Evolutionary conservation across 345 rosid species (phyloP), one percentile per base, ranked within the genome.

Genomic region (Aegle marmelos): DNA sequence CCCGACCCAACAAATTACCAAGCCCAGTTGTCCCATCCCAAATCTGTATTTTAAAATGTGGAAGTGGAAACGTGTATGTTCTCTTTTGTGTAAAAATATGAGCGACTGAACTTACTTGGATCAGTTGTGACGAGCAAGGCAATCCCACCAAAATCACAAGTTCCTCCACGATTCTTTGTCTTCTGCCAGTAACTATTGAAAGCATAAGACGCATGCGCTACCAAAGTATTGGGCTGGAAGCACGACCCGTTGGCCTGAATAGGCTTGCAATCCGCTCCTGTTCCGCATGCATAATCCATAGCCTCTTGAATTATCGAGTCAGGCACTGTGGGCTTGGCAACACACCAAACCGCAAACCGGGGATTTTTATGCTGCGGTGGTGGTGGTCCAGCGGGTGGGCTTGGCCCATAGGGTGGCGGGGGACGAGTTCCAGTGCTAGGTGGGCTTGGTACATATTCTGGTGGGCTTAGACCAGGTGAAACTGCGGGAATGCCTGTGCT

Each of bases 171-270:
- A 7, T 6, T 64, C 75, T 85, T 86, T 0, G 64, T 45, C n/a
- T 48, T 78, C 76, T 86, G 89, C 89, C 89, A 88, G 79, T 85
- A 85, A 74, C 84, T 86, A 64, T 88, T 88, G 75, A 88, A 85
- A 58, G 91, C 91, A 67, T 50, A 88, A 0, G 89, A 86, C 54
- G 89, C 86, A 74, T 86, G 89, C 0, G 87, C 70, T 9, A 83
- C 16, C 69, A 83, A 19, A 5, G 87, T 88, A 30, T 86, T 78
- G 73, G 91, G 91, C 54, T 76, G 76, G 30, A 85, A 88, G 61
- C 89, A 86, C 0, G 50, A 48, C 69, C 80, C 85, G 37, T 82
- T 78, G 31, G 82, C 82, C 63, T 82, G 86, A 74, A 86, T 83
- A 0, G 77, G n/a, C 58, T 80, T 76, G 82, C 91, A 88, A 60